These are phyloP conservation scores for Favolaschia claudopus DNA, from an alignment of 768 basidiomycete genomes.

Conservation along the genomic window DNA sequence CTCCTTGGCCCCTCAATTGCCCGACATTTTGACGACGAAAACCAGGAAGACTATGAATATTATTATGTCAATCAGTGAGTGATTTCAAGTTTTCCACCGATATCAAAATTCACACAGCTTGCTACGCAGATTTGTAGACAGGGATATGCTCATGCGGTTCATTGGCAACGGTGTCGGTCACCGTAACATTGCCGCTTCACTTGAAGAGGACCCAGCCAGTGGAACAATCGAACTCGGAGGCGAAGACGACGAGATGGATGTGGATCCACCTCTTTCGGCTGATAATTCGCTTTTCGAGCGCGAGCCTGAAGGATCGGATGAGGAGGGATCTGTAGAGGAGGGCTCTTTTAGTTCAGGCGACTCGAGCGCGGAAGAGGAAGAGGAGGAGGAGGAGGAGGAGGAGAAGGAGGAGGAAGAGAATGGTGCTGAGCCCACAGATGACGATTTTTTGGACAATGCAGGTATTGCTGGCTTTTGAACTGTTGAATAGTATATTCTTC, in stretches of 20 bases:
- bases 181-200: background rate
- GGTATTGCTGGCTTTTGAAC: background rate
- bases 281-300: no score
- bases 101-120: background rate
- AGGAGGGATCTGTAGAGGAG: no score
- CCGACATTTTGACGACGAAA: slow-evolving; percentile 18
- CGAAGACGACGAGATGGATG: slow-evolving; percentile 3
- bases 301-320: background rate
- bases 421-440: background rate
- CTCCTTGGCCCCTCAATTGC: slow-evolving; percentile 22
- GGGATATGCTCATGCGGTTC: slow-evolving; percentile 48
- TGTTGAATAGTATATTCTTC: no score
- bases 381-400: background rate
- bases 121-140: slow-evolving; percentile 44
- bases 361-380: background rate
- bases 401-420: background rate
- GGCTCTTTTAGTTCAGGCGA: no score
- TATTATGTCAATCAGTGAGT: slow-evolving; percentile 45
- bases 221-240: background rate
- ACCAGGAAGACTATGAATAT: slow-evolving; percentile 33
- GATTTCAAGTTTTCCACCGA: background rate
- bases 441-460: background rate
- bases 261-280: background rate
- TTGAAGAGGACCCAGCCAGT: background rate
- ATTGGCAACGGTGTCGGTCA: slow-evolving; percentile 41